These are phyloP conservation scores for Parathielavia hyrcaniae DNA, from an alignment of 495 filamentous ascomycete genomes.

Conservation along the genomic window DNA sequence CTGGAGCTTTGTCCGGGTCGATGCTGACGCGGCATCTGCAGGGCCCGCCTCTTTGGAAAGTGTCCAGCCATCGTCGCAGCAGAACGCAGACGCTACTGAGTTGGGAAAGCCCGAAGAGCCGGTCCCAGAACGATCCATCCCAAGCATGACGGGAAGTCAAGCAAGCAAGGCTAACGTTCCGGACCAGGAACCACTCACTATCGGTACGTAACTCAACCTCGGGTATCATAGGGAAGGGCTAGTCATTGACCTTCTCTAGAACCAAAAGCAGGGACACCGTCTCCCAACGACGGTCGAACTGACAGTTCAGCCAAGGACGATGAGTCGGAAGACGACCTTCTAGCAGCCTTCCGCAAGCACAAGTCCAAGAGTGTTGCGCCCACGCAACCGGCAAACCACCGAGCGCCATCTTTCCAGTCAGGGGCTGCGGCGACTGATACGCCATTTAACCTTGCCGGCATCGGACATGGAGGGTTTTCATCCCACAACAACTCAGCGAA, in stretches of 20 bases:
- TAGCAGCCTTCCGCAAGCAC: not conserved
- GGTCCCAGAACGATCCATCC: not conserved
- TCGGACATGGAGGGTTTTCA: not conserved
- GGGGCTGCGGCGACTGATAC: not conserved
- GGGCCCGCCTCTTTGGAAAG: not conserved
- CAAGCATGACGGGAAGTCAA: not conserved
- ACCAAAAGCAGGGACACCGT: not conserved
- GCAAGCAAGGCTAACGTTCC: not conserved
- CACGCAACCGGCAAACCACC: not conserved
- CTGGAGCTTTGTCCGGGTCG: conserved; percentile 10
- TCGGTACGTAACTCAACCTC: not conserved
- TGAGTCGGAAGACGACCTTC: not conserved
- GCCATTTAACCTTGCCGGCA: not conserved
- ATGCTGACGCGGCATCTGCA: conserved; percentile 2
- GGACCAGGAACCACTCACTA: not conserved
- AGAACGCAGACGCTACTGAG: not conserved
- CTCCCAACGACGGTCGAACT: not conserved
- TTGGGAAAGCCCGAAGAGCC: not conserved
- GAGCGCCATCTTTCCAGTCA: not conserved
- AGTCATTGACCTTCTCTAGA: not conserved
- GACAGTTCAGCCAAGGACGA: not conserved
- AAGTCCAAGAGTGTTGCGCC: not conserved
- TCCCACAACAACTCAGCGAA: not conserved
- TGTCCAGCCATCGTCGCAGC: not conserved
- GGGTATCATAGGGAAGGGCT: not conserved